Evolutionary conservation across 176 grass and related monocot genomes (phyloP).

Genomic region (Phragmites australis): DNA sequence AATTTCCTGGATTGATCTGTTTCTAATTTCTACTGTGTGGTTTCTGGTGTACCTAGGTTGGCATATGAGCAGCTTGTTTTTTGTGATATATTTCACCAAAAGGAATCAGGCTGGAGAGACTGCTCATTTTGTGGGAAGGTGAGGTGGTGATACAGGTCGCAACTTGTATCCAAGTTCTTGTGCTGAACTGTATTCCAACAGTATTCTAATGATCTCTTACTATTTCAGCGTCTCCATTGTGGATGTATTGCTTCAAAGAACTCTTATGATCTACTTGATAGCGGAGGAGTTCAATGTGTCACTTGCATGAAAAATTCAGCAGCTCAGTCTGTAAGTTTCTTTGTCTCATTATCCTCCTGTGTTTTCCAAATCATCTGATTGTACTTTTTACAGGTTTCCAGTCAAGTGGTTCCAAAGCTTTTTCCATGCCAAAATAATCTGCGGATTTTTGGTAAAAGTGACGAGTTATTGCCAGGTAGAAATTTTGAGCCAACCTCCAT

Average conservation of each 20-base stretch:
- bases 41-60: conserved; percentile 54
- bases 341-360: conserved; percentile 27
- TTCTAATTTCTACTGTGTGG: conserved; percentile 8
- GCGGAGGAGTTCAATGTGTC: conserved; percentile 84
- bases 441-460: conserved; percentile 52
- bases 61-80: conserved; percentile 85
- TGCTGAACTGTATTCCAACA: neutral
- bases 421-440: conserved; percentile 64
- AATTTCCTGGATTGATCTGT: neutral
- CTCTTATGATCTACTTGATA: conserved; percentile 96
- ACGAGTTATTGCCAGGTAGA: conserved; percentile 44
- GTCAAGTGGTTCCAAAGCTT: conserved; percentile 57
- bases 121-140: conserved; percentile 98
- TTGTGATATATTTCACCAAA: conserved; percentile 97
- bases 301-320: conserved; percentile 76
- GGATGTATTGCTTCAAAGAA: conserved; percentile 93
- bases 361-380: conserved; percentile 36
- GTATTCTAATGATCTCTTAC: neutral
- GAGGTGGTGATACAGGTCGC: conserved; percentile 22
- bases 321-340: conserved; percentile 70
- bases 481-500: conserved; percentile 38
- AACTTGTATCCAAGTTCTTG: conserved; percentile 8
- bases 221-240: conserved; percentile 81
- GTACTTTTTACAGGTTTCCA: conserved; percentile 56
- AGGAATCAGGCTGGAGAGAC: conserved; percentile 98